Percentiles rank a stretch among this genome's conserved stretches.
phyloP scores from a whole-genome alignment of 2,329 filamentous ascomycete species.

The Gaeumannomyces tritici region DNA sequence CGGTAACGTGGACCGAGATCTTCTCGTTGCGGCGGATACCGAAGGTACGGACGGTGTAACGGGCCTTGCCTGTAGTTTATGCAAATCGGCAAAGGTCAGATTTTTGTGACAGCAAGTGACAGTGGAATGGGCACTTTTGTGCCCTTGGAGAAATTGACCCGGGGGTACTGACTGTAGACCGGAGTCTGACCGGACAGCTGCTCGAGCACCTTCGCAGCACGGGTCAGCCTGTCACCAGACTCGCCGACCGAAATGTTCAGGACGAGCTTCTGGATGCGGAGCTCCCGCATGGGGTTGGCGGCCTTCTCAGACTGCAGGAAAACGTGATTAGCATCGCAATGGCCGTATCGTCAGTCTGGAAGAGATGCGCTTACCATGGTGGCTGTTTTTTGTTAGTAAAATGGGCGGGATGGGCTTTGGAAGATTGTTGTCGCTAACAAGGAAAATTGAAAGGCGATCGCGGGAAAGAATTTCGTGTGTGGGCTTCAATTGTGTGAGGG shows the following conservation, averaged over 20 bases:
- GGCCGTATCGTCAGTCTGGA: background rate
- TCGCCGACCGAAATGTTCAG: conserved; percentile 99
- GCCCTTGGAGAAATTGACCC: background rate
- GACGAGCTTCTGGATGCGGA: conserved; percentile 98
- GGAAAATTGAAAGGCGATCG: conserved; percentile 6
- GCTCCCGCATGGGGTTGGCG: conserved; percentile 98
- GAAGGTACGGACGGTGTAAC: conserved; percentile 99
- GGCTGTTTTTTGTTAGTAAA: conserved; percentile 9
- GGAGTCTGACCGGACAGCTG: conserved; percentile 99
- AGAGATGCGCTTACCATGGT: conserved; percentile 26
- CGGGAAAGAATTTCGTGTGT: conserved; percentile 4
- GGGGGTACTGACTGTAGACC: conserved; percentile 78
- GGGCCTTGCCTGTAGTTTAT: conserved; percentile 72
- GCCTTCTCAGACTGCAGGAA: conserved; percentile 65
- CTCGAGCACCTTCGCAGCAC: conserved; percentile 99
- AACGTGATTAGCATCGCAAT: conserved; percentile 15
- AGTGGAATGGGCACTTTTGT: background rate
- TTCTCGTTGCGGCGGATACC: conserved; percentile 99
- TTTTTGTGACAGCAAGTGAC: background rate
- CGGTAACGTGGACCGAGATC: conserved; percentile 98
- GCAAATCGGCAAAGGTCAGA: background rate
- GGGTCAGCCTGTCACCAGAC: conserved; percentile 99
- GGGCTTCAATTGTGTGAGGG: background rate
- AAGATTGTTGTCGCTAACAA: conserved; percentile 8
- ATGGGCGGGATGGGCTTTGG: background rate